Evolutionary conservation across 768 basidiomycete genomes (phyloP).

Genomic region (Hirschioporus abietinus): DNA sequence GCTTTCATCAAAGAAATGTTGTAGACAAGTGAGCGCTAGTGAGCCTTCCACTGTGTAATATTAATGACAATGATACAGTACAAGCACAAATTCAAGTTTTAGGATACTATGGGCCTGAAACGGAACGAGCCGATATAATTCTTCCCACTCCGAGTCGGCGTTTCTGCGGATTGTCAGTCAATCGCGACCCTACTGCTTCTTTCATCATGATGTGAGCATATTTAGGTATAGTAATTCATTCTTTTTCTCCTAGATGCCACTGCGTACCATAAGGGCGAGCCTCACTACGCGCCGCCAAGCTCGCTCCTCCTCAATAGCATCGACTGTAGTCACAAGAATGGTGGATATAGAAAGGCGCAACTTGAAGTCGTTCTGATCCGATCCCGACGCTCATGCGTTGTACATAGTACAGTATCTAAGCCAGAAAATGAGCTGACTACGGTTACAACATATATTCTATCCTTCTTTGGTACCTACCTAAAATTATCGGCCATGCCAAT

Average conservation of each 20-base stretch:
- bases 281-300: not conserved
- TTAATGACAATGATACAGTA: not conserved
- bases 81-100: not conserved
- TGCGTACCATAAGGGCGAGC: not conserved
- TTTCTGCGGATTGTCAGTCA: not conserved
- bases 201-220: not conserved
- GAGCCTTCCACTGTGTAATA: constrained; percentile 1
- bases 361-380: not conserved
- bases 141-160: not conserved
- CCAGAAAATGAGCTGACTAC: not conserved
- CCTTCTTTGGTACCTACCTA: not conserved
- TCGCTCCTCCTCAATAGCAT: not conserved
- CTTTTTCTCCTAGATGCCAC: not conserved
- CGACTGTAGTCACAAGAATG: not conserved
- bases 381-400: not conserved
- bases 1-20: constrained; percentile 1
- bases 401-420: not conserved
- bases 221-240: not conserved
- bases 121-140: not conserved
- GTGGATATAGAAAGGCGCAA: not conserved
- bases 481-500: not conserved
- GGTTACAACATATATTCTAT: not conserved
- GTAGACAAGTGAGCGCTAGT: constrained; percentile 4
- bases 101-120: not conserved
- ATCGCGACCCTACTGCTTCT: not conserved